Evolutionary conservation across 257 asterid genomes (phyloP).

Genomic region (Paulownia fortunei): DNA sequence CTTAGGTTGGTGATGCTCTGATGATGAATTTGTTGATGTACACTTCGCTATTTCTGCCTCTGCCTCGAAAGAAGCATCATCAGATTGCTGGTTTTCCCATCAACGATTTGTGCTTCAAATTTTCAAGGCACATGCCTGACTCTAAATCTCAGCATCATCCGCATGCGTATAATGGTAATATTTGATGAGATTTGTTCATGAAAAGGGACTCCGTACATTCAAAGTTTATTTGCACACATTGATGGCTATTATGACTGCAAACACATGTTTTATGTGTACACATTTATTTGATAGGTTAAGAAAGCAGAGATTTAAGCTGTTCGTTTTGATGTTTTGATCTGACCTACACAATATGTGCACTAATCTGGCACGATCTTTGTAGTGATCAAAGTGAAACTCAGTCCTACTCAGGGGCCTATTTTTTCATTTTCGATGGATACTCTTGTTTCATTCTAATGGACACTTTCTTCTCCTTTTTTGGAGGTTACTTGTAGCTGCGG

Average conservation of each 20-base stretch:
- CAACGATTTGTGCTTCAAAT: slow-evolving; percentile 45
- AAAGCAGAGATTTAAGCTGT: slow-evolving; percentile 6
- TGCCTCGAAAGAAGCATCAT: slow-evolving; percentile 57
- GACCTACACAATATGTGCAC: background rate
- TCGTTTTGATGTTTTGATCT: background rate
- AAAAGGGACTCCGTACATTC: background rate
- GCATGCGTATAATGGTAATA: slow-evolving; percentile 41
- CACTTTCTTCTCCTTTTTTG: background rate
- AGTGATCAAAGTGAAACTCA: background rate
- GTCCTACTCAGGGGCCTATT: background rate
- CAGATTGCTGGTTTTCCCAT: slow-evolving; percentile 81
- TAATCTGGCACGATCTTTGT: background rate
- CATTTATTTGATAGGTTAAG: background rate
- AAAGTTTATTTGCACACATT: background rate
- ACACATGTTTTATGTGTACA: background rate
- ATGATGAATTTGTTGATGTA: slow-evolving; percentile 69
- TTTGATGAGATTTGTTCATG: slow-evolving; percentile 3
- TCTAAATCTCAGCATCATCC: slow-evolving; percentile 37
- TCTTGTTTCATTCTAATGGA: background rate
- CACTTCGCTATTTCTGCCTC: slow-evolving; percentile 74
- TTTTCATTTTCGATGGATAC: background rate
- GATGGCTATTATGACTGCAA: background rate
- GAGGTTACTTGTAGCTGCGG: background rate
- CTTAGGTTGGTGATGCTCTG: slow-evolving; percentile 81
- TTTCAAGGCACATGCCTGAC: slow-evolving; percentile 30